Evolutionary conservation across 306 rosid species (phyloP).

Genomic region (Trifolium fragiferum): DNA sequence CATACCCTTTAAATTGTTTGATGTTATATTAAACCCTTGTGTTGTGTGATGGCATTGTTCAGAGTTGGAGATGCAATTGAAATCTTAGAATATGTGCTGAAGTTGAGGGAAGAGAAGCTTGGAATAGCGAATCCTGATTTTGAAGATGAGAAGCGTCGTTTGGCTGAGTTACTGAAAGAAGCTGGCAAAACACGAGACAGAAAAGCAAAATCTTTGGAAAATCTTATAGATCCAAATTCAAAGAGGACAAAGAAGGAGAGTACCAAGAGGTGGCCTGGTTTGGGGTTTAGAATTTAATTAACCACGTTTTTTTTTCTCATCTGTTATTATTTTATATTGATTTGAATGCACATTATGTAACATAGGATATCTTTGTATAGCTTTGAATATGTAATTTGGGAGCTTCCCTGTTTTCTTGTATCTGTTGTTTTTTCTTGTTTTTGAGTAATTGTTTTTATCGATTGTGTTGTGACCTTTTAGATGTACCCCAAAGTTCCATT

Average conservation of each 20-base stretch:
- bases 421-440: slow-evolving; percentile 42
- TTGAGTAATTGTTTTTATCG: slow-evolving; percentile 63
- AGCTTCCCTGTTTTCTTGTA: slow-evolving; percentile 54
- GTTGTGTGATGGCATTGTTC: slow-evolving; percentile 41
- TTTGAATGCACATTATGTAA: slow-evolving; percentile 76
- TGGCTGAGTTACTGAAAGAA: slow-evolving; percentile 93
- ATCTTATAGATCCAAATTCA: slow-evolving; percentile 88
- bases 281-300: slow-evolving; percentile 85
- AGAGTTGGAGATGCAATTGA: slow-evolving; percentile 99
- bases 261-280: slow-evolving; percentile 87
- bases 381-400: slow-evolving; percentile 68
- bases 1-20: not conserved
- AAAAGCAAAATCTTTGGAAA: slow-evolving; percentile 93
- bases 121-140: slow-evolving; percentile 97
- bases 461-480: slow-evolving; percentile 72
- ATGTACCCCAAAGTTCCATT: slow-evolving; percentile 52
- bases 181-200: slow-evolving; percentile 94
- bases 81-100: slow-evolving; percentile 88
- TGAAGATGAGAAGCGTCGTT: slow-evolving; percentile 89
- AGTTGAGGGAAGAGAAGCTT: slow-evolving; percentile 71
- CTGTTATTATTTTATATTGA: slow-evolving; percentile 22
- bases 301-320: slow-evolving; percentile 19
- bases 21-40: slow-evolving; percentile 32
- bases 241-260: slow-evolving; percentile 94
- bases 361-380: slow-evolving; percentile 92